Conservation (phyloP, 257 asterid genomes). For the Coffea eugenioides region DNA sequence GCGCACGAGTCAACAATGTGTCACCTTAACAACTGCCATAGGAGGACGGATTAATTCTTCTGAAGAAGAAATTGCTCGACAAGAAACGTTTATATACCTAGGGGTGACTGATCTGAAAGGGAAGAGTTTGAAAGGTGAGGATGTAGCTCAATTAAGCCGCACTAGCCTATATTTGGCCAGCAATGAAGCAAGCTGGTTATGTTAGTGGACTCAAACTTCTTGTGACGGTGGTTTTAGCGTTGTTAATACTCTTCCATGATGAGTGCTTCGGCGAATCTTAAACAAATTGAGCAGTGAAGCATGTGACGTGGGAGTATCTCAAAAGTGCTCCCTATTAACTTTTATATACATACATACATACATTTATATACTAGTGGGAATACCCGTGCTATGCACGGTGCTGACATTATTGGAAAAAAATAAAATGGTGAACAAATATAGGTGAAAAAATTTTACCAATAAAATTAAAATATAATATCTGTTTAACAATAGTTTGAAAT, state of each 20-base stretch:
- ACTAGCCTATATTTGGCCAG: conserved; percentile 30
- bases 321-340: no score
- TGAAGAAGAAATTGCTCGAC: not conserved
- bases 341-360: no score
- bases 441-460: no score
- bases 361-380: no score
- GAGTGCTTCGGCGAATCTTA: not conserved
- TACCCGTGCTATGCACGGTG: no score
- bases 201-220: conserved; percentile 52
- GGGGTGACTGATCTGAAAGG: conserved; percentile 12
- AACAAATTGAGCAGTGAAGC: not conserved
- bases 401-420: no score
- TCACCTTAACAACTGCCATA: conserved; percentile 36
- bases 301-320: not conserved
- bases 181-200: conserved; percentile 37
- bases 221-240: conserved; percentile 56
- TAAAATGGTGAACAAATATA: no score
- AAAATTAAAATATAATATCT: no score
- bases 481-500: no score
- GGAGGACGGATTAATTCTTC: not conserved
- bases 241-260: conserved; percentile 35
- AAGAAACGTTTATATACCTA: not conserved
- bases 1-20: conserved; percentile 50
- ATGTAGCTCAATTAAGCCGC: conserved; percentile 44
- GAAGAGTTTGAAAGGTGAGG: conserved; percentile 22